Base-by-base conservation (phyloP, 2,329 filamentous ascomycete species). In the Davidsoniella virescens region DNA sequence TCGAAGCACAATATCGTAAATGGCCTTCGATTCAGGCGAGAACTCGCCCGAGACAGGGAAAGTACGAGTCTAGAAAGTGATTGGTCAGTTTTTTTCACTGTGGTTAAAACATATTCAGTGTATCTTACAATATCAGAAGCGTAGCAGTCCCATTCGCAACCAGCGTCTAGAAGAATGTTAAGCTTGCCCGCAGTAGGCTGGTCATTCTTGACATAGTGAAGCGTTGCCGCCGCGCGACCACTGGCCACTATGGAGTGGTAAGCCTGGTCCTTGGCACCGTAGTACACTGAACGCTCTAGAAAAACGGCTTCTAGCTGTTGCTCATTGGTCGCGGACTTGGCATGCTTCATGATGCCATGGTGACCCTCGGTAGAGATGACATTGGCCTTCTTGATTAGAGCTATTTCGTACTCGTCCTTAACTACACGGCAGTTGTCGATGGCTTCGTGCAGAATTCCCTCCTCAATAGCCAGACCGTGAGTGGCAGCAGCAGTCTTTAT, bases 191-290 rank as follows among this genome's bases (percentile, higher is more conserved):
- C 65, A 36, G 90, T 67, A 0, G 79, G 71, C 59, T 81, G 72
- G 55, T 87, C 71, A 62, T 94, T 94, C 60, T 82, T 76, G 20
- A 87, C 77, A 59, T 95, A 95, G 66, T 95, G 90, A 33, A 95
- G 72, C 1, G 86, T 92, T 4, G 87, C 85, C 0, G 84, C 88
- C 14, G 84, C 81, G 4, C 78, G 73, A 9, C 90, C 90, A 33
- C 77, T 76, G 0, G 87, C 90, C 16, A 92, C 79, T 59, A 96
- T 95, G 54, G 82, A 81, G 56, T 84, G 77, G 65, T 96, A 96
- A 1, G 90, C 82, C 69, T 93, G 87, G 58, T 92, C 79, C 61
- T 80, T 82, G 48, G 83, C 82, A 20, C 84, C 84, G 54, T 81
- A 72, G 47, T 80, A 74, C 53, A 92, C 76, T 62, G 85, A 93